Evolutionary conservation across 1,284 basidiomycete species (phyloP), one percentile per base, ranked within the genome.

Genomic region (Boletus sp.): DNA sequence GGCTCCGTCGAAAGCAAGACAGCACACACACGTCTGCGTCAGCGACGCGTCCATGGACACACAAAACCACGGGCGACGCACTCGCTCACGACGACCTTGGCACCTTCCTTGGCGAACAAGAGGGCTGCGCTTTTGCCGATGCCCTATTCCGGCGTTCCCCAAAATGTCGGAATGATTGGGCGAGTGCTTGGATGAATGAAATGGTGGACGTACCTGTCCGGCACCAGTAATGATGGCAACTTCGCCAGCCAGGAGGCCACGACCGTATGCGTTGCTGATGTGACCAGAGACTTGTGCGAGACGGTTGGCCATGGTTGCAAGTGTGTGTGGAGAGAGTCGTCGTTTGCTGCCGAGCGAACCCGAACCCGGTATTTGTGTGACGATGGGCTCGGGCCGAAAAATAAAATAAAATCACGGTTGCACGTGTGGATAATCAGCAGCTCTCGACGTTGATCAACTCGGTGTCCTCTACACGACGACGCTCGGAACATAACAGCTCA

Each of bases 171-270:
- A 19, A 19, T 21, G 19, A 21, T 38, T 19, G 37, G n/a, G n/a
- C n/a, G n/a, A n/a, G n/a, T n/a, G n/a, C n/a, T n/a, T n/a, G n/a
- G n/a, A n/a, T n/a, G n/a, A n/a, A n/a, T n/a, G n/a, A n/a, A n/a
- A n/a, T n/a, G n/a, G n/a, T n/a, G n/a, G 74, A 53, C 58, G 19
- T 68, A 89, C 89, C 83, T 93, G 90, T 27, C 88, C 91, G 68
- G 89, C 88, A 74, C 91, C 91, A 61, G 93, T 95, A 67, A 95
- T 87, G 73, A 95, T 93, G 35, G 89, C 92, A 19, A 94, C 92
- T 69, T 94, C 90, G 17, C 87, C 90, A 10, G 81, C 82, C 51
- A 93, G 79, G 52, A 93, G 77, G 3, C 91, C 91, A 25, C 88
- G 81, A 25, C 82, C 77, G 63, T 84, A 73, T 21, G 82, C 74